A percentile compares a stretch with the other conserved stretches of the same genome.
phyloP scores from a whole-genome alignment of 768 basidiomycete species.

The Leccinum ochraceum region DNA sequence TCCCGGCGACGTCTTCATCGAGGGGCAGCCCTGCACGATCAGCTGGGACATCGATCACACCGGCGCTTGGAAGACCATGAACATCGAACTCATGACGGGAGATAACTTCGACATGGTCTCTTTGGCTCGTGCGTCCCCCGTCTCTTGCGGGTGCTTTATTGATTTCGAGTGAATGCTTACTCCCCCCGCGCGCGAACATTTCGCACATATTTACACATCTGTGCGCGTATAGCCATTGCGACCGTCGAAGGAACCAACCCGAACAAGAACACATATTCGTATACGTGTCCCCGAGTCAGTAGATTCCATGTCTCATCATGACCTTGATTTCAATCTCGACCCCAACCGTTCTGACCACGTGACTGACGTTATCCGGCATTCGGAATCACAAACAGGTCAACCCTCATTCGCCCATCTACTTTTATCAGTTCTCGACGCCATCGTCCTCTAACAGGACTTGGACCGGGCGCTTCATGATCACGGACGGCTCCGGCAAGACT shows the following conservation, averaged over 20 bases:
- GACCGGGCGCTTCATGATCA: slow-evolving; percentile 80
- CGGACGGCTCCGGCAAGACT: slow-evolving; percentile 46
- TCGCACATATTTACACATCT: neutral
- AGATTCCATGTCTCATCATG: neutral
- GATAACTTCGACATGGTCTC: slow-evolving; percentile 67
- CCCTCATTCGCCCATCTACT: slow-evolving; percentile 70
- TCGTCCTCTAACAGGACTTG: slow-evolving; percentile 46
- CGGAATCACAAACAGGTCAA: slow-evolving; percentile 46
- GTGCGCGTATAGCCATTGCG: slow-evolving; percentile 51
- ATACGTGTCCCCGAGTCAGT: slow-evolving; percentile 66
- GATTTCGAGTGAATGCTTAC: neutral
- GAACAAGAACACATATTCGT: slow-evolving; percentile 47
- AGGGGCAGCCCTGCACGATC: slow-evolving; percentile 56
- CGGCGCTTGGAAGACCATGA: slow-evolving; percentile 68
- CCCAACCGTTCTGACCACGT: neutral
- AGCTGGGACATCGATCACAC: slow-evolving; percentile 61
- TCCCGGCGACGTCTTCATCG: slow-evolving; percentile 57
- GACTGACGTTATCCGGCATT: neutral
- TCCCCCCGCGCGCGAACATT: neutral
- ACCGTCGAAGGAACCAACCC: slow-evolving; percentile 62
- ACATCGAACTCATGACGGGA: slow-evolving; percentile 81
- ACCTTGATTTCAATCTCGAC: neutral
- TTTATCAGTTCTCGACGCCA: slow-evolving; percentile 71
- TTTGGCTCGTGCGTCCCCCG: slow-evolving; percentile 55
- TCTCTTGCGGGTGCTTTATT: neutral